These are phyloP conservation scores for Neopestalotiopsis clavispora DNA, from an alignment of 2,329 filamentous ascomycete genomes.

Conservation along the genomic window DNA sequence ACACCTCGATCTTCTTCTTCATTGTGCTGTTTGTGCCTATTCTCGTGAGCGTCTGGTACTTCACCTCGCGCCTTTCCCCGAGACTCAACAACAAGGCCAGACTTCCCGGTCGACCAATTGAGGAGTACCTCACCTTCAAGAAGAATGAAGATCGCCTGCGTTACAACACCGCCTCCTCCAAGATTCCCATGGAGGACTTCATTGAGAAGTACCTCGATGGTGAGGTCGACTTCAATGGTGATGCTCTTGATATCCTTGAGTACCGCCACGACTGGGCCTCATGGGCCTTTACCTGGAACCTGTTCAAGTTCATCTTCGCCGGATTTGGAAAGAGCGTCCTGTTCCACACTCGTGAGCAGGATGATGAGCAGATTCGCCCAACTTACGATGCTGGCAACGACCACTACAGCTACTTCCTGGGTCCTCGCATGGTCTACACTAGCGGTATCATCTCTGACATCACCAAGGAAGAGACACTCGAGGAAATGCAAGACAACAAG, in stretches of 20 bases:
- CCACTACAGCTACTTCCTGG: conserved; percentile 96
- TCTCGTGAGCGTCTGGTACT: conserved; percentile 78
- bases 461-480: conserved; percentile 82
- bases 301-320: conserved; percentile 85
- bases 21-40: conserved; percentile 80
- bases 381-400: conserved; percentile 96
- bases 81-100: conserved; percentile 89
- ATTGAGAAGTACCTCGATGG: conserved; percentile 95
- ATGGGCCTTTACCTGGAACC: conserved; percentile 81
- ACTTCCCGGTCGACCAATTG: conserved; percentile 80
- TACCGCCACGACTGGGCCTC: conserved; percentile 94
- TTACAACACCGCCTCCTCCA: conserved; percentile 47
- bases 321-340: conserved; percentile 85
- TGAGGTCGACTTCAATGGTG: conserved; percentile 90
- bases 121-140: conserved; percentile 86
- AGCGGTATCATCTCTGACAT: conserved; percentile 88
- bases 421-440: conserved; percentile 97
- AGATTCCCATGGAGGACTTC: conserved; percentile 89
- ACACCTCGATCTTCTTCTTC: conserved; percentile 75
- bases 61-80: conserved; percentile 77
- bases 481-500: conserved; percentile 97
- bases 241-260: conserved; percentile 84
- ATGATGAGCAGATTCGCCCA: conserved; percentile 94
- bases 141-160: conserved; percentile 59
- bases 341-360: conserved; percentile 84